Conservation (phyloP, 768 basidiomycete species). For the Kondoa malvinella region DNA sequence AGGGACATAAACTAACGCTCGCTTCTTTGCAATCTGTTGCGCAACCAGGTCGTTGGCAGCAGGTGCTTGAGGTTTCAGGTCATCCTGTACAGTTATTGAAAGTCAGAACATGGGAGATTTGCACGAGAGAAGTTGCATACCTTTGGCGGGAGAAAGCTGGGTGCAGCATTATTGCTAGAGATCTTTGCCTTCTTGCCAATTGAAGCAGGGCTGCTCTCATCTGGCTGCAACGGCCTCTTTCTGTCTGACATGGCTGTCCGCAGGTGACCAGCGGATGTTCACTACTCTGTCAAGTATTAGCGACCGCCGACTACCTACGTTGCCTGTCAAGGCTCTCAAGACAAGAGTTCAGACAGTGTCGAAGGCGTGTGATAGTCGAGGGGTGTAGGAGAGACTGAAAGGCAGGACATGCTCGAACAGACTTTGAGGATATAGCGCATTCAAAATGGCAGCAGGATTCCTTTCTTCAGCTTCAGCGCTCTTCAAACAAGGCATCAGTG, state of each 20-base stretch:
- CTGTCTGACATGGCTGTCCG: neutral
- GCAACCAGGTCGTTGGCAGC: neutral
- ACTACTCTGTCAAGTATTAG: no score
- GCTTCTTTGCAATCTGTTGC: neutral
- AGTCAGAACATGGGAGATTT: no score
- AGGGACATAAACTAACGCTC: neutral
- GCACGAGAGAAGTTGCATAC: no score
- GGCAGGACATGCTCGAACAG: neutral
- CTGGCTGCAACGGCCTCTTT: neutral
- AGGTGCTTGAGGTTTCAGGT: slow-evolving; percentile 3
- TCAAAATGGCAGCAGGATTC: no score
- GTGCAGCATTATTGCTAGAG: neutral
- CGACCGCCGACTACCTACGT: no score
- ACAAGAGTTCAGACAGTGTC: no score
- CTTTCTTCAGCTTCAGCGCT: neutral
- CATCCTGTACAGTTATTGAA: neutral
- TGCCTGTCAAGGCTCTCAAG: no score
- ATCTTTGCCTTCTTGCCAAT: neutral
- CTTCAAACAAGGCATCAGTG: neutral
- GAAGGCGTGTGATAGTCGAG: no score
- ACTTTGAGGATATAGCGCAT: neutral
- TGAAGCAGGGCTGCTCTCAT: neutral
- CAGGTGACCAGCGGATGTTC: neutral
- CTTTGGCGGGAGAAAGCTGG: neutral
- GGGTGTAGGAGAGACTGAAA: no score